Base-by-base conservation (phyloP, 192 early-diverging fungal species). In the Coemansia sp. region DNA sequence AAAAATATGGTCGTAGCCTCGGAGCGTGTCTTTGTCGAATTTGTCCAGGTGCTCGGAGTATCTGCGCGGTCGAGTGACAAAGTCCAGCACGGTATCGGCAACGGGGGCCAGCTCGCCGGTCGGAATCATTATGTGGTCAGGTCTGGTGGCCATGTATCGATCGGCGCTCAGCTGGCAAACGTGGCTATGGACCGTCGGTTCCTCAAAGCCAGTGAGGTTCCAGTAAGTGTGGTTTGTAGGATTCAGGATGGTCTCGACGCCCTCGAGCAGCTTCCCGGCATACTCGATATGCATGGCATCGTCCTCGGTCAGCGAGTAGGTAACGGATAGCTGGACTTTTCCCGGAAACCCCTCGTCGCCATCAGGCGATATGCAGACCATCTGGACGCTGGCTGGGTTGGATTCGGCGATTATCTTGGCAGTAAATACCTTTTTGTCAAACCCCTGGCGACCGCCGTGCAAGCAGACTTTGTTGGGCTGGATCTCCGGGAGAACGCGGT, bases 141-240 rank as follows among this genome's bases (percentile, higher is more conserved):
- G 23, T 54, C 83, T 83, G 19, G 90, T 74, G 23, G 71, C 74
- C 35, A 85, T 82, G 60, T 83, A 75, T 2, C 76, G 67, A 20
- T 75, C 68, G 19, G 71, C 48, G n/a, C 69, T 60, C 55, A 87
- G 75, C 16, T 80, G 35, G 30, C 86, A 78, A 49, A 88, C 78
- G 45, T 85, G 82, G 50, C 84, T 82, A 11, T 79, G 66, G 22
- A 87, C 70, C 7, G 79, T 81, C 11, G 71, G 69, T 10, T 72
- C 70, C 9, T 65, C 77, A 30, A 87, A 78, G 19, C 94, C 93
- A 35, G 90, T 84, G 30, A 97, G 74, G 67, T 93, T 93, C 74
- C 93, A 95, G 75, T 94, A 97, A 18, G 89, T 75, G 66, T 97
- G 94, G 73, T 89, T 91, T 11, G 94, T 93, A 11, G 95, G 70